phyloP scores from a whole-genome alignment of 2,329 filamentous ascomycete genomes.

The Chaetomium strumarium region DNA sequence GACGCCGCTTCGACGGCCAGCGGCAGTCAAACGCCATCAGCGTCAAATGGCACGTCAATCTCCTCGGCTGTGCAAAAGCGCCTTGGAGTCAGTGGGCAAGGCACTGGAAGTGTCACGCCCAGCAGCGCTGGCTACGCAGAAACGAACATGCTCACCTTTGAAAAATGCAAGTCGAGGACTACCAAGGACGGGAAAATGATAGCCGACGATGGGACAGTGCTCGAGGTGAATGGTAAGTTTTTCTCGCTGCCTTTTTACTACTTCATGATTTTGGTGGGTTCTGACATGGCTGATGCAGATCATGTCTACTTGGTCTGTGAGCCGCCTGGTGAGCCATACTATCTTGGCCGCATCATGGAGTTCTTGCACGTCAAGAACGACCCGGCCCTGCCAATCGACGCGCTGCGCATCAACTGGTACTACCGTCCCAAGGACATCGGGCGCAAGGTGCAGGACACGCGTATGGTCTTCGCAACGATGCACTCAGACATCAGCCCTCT shows the following conservation, averaged over 20 bases:
- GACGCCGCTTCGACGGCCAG: slow-evolving; percentile 36
- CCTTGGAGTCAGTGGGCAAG: slow-evolving; percentile 25
- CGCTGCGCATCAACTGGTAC: slow-evolving; percentile 94
- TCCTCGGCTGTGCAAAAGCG: slow-evolving; percentile 25
- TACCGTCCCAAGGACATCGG: slow-evolving; percentile 95
- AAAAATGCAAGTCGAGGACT: slow-evolving; percentile 60
- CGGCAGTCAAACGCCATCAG: slow-evolving; percentile 25
- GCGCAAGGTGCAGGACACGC: slow-evolving; percentile 83
- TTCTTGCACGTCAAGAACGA: slow-evolving; percentile 82
- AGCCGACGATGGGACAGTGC: slow-evolving; percentile 82
- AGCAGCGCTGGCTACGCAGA: slow-evolving; percentile 44
- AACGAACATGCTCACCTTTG: slow-evolving; percentile 86
- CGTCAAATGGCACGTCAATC: slow-evolving; percentile 14
- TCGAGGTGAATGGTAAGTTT: slow-evolving; percentile 77
- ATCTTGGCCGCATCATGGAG: slow-evolving; percentile 96
- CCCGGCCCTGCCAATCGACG: slow-evolving; percentile 67
- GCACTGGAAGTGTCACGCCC: slow-evolving; percentile 25
- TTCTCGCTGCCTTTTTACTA: background rate
- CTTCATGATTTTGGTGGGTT: background rate
- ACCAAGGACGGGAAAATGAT: slow-evolving; percentile 67
- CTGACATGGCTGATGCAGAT: slow-evolving; percentile 38
- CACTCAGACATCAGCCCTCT: slow-evolving; percentile 94
- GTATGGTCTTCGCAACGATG: slow-evolving; percentile 93
- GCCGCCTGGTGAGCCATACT: slow-evolving; percentile 95
- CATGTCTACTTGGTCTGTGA: slow-evolving; percentile 96